Base-by-base conservation (phyloP, 2,329 filamentous ascomycete species). In the Venturiaceae sp. region DNA sequence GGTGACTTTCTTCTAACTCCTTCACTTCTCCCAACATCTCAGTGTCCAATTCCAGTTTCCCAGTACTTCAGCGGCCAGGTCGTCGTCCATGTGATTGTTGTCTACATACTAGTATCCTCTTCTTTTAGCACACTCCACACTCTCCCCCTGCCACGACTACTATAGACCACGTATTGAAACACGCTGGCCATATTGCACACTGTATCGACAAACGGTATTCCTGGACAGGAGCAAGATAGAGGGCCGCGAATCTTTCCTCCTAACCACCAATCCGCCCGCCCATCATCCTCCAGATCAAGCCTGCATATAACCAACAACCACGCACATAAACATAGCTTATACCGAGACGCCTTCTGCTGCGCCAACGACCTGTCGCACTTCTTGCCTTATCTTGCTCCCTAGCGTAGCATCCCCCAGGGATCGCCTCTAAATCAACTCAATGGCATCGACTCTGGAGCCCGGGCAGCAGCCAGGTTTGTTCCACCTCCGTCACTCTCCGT, bases 161-260 rank as follows among this genome's bases (percentile, higher is more conserved):
- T 50, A 50, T 50, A 30, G 44, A 50, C 44, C 44, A 50, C 44
- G 44, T 50, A 30, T 50, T n/a, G 44, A 50, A 50, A 50, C 44
- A 26, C 26, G 23, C 44, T 50, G 44, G 44, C 23, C 44, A 50
- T 50, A 50, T 50, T 50, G 30, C 44, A 50, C 44, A 50, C 23
- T 50, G 44, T 50, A 50, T 50, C 23, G 23, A 50, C 44, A 28
- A 13, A 21, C 44, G 44, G 9, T 50, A 50, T 50, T 50, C 44
- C 44, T 30, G 23, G 13, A 5, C 21, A 6, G 26, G 23, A 13
- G 14, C 26, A 3, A 28, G 37, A 13, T 14, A 50, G 44, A 21
- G n/a, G 21, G 41, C 41, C 19, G 21, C 44, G 3, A 47, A 3
- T 30, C 23, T 16, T 47, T 28, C 14, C 37, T 19, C 19, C 39